Evolutionary conservation across 2,329 filamentous ascomycete genomes (phyloP), one percentile per base, ranked within the genome.

Genomic region (Nemania sp.): DNA sequence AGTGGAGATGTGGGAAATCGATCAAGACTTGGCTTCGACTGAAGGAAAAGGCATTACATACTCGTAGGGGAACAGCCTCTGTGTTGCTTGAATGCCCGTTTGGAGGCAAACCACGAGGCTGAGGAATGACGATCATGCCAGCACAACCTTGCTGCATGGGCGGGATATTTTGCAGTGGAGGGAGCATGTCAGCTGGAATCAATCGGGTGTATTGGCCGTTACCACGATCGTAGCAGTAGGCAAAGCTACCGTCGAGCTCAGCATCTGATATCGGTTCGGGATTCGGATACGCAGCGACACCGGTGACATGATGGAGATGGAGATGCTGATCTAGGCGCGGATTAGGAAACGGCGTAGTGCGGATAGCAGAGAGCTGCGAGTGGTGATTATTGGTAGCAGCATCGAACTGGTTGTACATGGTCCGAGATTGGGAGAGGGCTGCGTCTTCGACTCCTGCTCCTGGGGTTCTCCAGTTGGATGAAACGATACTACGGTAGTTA

Each of bases 141-240:
- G 73, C 70, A 24, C 76, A 76, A 41, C 75, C 77, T 10, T 73
- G 64, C 74, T 87, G 81, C 1, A 79, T 62, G 1, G 80, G 72
- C 1, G 84, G 82, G 4, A 89, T 78, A 52, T 83, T 77, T 43
- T 74, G 81, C 18, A 84, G 83, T 60, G 74, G 79, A 82, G 35
- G 84, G 11, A 89, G 77, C 78, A 82, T 80, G 68, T 90, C 88
- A 0, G 85, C 87, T 0, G 86, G 86, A 15, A 89, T 79, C 0
- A 90, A 82, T 2, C 84, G 81, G 5, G 87, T 88, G 66, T 82
- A 85, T 54, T 80, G 78, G 3, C 87, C 87, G 66, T 88, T 83
- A 8, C 84, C 84, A 6, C 87, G 77, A 59, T 85, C 82, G 60
- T 86, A 82, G 70, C 82, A 88, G 75, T 89, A 89, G 1, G 80